Base-by-base conservation (phyloP, 495 filamentous ascomycete genomes). In the Penicillium desertorum region DNA sequence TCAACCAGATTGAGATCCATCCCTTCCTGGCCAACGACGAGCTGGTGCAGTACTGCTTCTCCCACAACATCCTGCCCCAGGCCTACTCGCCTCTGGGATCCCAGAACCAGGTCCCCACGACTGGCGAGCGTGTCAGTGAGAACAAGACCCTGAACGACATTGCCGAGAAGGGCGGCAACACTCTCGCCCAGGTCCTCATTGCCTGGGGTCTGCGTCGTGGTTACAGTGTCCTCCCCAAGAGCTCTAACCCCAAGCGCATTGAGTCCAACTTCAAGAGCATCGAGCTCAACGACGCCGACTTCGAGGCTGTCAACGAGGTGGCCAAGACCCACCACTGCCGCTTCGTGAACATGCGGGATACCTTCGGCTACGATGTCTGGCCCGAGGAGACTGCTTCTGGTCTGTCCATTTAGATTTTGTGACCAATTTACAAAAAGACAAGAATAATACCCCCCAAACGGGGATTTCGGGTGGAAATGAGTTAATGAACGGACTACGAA, bases 1-100 rank as follows among this genome's bases (percentile, higher is more conserved):
- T 91, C 71, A 96, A 96, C 80, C 91, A 96, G 79, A 87, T 96
- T 63, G 92, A 97, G 72, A 91, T 87, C 67, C 89, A 96, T 72
- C 88, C 90, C n/a, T 96, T 96, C 76, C 80, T 97, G 52, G 91
- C 94, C 74, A 91, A 88, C 74, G 69, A 73, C 8, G 76, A 79
- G 49, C 76, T 96, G 52, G 56, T 96, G 8, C 65, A 80, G 20
- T 91, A 84, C 77, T 86, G 87, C 69, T 83, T 84, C 69, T 76
- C 83, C 70, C 77, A 92, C 63, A 74, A 78, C 63, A 93, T 97
- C 65, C 79, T 90, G 10, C 81, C 86, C 12, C 72, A 82, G 34
- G 91, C 89, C 45, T 97, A 95, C 76, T 84, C 77, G 2, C 87
- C 91, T 4, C 78, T 97, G 19, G 88, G 86, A 52, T 88, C 62